phyloP scores from a whole-genome alignment of 768 basidiomycete genomes.

The Suillus discolor region DNA sequence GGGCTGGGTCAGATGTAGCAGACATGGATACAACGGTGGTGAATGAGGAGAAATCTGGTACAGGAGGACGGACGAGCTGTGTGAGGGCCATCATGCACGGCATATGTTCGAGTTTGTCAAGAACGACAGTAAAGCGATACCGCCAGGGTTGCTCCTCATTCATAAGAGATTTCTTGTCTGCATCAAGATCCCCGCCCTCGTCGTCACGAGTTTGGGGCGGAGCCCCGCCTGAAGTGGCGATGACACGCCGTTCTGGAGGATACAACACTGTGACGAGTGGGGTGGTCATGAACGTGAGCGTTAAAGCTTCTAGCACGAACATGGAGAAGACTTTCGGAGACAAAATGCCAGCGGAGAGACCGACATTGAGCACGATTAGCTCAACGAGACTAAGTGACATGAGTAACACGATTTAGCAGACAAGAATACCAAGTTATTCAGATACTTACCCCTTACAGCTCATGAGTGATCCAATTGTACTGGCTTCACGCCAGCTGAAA shows the following conservation, averaged over 20 bases:
- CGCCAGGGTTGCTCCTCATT: slow-evolving; percentile 39
- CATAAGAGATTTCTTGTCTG: slow-evolving; percentile 11
- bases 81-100: slow-evolving; percentile 89
- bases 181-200: slow-evolving; percentile 27
- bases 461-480: slow-evolving; percentile 91
- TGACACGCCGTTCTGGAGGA: slow-evolving; percentile 60
- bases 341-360: slow-evolving; percentile 79
- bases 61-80: slow-evolving; percentile 67
- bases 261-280: slow-evolving; percentile 71
- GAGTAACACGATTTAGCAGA: slow-evolving; percentile 8
- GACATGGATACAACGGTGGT: slow-evolving; percentile 17
- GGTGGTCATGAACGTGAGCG: slow-evolving; percentile 86
- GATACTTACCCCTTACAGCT: slow-evolving; percentile 84
- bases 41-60: slow-evolving; percentile 7
- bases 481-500: slow-evolving; percentile 79
- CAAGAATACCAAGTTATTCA: background rate
- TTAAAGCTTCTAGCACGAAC: slow-evolving; percentile 87
- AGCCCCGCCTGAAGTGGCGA: slow-evolving; percentile 39
- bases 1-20: slow-evolving; percentile 4
- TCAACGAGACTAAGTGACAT: slow-evolving; percentile 72
- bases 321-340: slow-evolving; percentile 83
- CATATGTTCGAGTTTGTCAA: slow-evolving; percentile 89
- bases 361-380: slow-evolving; percentile 95
- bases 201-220: slow-evolving; percentile 28
- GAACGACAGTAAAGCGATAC: slow-evolving; percentile 76